Percentiles rank a stretch among this genome's conserved stretches.
Evolutionary conservation across 2,329 filamentous ascomycete genomes (phyloP).

Genomic region (Nemania sp.): DNA sequence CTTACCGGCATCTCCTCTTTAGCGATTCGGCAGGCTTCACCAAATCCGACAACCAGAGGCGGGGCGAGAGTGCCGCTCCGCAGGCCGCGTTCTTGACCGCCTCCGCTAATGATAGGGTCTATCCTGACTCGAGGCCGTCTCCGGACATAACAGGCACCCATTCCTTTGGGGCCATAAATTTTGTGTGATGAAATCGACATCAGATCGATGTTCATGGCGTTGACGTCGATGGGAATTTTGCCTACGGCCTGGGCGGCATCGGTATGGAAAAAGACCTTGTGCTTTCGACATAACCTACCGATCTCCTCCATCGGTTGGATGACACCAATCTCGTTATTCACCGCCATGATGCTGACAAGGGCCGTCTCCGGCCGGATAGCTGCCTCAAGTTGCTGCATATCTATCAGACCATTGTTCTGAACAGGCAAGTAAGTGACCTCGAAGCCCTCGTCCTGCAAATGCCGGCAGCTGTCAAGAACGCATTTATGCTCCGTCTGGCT

Average conservation of each 20-base stretch:
- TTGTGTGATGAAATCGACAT: conserved; percentile 99
- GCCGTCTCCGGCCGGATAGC: conserved; percentile 90
- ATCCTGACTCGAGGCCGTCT: conserved; percentile 90
- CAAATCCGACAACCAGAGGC: conserved; percentile 86
- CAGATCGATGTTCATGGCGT: conserved; percentile 95
- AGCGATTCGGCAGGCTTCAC: conserved; percentile 92
- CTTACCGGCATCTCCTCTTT: conserved; percentile 89
- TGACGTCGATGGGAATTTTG: conserved; percentile 95
- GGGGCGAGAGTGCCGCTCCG: conserved; percentile 93
- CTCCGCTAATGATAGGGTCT: conserved; percentile 93
- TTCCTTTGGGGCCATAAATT: conserved; percentile 96
- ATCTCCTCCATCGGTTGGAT: conserved; percentile 95
- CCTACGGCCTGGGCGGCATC: conserved; percentile 97
- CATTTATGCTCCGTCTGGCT: conserved; percentile 99
- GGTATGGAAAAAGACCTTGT: conserved; percentile 97
- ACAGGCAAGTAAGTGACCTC: conserved; percentile 97
- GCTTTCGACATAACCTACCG: conserved; percentile 84
- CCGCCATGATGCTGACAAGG: conserved; percentile 95
- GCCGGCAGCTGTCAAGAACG: conserved; percentile 93
- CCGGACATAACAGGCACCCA: conserved; percentile 94
- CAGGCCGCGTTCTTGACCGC: conserved; percentile 93
- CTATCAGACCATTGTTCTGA: conserved; percentile 80
- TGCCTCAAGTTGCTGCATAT: conserved; percentile 81
- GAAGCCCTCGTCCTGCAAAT: conserved; percentile 95
- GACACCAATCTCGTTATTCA: conserved; percentile 99